These are phyloP conservation scores for Penicillium capsulatum DNA, from an alignment of 2,329 filamentous ascomycete species.

Conservation along the genomic window DNA sequence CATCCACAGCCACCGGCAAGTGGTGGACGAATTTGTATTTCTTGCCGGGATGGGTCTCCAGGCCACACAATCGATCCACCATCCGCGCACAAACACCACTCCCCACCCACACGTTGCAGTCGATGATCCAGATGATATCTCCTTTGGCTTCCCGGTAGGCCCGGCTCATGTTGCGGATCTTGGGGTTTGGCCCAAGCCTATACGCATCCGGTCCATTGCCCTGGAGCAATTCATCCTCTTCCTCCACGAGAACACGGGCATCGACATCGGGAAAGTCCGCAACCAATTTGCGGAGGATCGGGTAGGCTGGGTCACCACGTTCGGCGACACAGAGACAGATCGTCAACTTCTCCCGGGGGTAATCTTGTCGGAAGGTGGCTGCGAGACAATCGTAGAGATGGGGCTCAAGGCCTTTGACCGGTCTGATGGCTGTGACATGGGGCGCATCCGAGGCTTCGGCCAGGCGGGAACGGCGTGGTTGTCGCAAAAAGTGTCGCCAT, in stretches of 20 bases:
- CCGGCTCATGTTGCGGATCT: conserved; percentile 92
- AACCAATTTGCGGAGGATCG: conserved; percentile 67
- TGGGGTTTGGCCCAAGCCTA: conserved; percentile 89
- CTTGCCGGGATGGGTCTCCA: conserved; percentile 42
- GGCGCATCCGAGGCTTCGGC: conserved; percentile 54
- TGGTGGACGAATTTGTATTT: conserved; percentile 92
- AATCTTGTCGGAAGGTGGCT: conserved; percentile 76
- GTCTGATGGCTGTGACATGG: conserved; percentile 84
- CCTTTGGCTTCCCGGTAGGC: conserved; percentile 84
- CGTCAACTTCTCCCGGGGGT: conserved; percentile 70
- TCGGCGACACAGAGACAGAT: conserved; percentile 79
- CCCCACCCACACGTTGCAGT: conserved; percentile 93
- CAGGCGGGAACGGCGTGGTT: conserved; percentile 42
- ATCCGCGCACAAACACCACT: conserved; percentile 76
- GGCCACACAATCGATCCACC: conserved; percentile 81
- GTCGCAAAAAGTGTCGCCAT: conserved; percentile 52
- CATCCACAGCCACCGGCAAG: conserved; percentile 82
- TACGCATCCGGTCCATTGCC: conserved; percentile 48
- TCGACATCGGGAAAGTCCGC: conserved; percentile 69
- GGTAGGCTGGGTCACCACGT: conserved; percentile 69
- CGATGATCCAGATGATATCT: conserved; percentile 88
- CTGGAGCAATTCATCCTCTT: conserved; percentile 69
- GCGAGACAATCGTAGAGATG: conserved; percentile 88
- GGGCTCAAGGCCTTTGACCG: conserved; percentile 87
- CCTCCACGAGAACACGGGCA: conserved; percentile 71